These are phyloP conservation scores for Colletotrichum incanum DNA, from an alignment of 2,329 filamentous ascomycete species.

Conservation along the genomic window DNA sequence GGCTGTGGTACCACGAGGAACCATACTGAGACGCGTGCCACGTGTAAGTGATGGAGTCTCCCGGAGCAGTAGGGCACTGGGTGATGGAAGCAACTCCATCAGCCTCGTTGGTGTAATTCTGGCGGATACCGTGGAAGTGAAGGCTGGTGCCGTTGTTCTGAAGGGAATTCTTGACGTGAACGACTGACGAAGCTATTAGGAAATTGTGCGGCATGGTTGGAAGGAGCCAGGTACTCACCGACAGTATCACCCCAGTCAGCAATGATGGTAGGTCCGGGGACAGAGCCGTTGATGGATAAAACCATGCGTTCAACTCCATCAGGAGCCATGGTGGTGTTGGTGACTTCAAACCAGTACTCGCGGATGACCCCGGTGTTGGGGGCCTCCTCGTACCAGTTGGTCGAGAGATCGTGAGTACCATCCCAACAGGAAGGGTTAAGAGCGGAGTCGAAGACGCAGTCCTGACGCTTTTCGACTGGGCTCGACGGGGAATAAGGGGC, in stretches of 20 bases:
- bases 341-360: slow-evolving; percentile 64
- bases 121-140: slow-evolving; percentile 73
- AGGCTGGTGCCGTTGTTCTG: slow-evolving; percentile 67
- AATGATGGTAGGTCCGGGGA: slow-evolving; percentile 73
- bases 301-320: slow-evolving; percentile 61
- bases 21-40: slow-evolving; percentile 72
- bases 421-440: slow-evolving; percentile 42
- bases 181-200: slow-evolving; percentile 45
- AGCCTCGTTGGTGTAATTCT: slow-evolving; percentile 66
- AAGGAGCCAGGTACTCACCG: slow-evolving; percentile 36
- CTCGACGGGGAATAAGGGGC: slow-evolving; percentile 19
- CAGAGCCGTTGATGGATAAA: slow-evolving; percentile 68
- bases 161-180: slow-evolving; percentile 67
- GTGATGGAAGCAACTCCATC: slow-evolving; percentile 70
- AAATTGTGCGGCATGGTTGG: slow-evolving; percentile 8
- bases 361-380: slow-evolving; percentile 65
- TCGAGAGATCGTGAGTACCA: slow-evolving; percentile 37
- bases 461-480: slow-evolving; percentile 37
- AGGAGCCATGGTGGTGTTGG: slow-evolving; percentile 57
- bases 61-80: slow-evolving; percentile 67
- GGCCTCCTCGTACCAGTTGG: slow-evolving; percentile 46
- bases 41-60: slow-evolving; percentile 68
- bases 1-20: slow-evolving; percentile 73
- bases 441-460: slow-evolving; percentile 40
- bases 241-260: slow-evolving; percentile 63